Evolutionary conservation across 106 monocot species (phyloP).

Genomic region (Triglochin maritima): DNA sequence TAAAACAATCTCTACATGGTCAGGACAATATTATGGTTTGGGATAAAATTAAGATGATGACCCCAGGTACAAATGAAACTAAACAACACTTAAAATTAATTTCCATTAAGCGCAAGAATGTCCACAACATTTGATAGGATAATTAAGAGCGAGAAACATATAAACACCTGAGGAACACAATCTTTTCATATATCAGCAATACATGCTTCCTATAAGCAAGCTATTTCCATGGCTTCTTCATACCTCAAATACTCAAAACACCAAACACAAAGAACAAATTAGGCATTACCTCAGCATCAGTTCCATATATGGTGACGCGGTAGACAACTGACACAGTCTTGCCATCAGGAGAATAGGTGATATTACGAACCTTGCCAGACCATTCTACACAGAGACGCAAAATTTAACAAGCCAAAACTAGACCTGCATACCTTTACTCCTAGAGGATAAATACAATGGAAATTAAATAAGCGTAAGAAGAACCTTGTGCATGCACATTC

Average conservation of each 20-base stretch:
- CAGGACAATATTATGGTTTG: no score
- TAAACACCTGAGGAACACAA: no score
- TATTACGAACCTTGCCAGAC: constrained; percentile 87
- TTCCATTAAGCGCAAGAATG: no score
- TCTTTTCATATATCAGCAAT: no score
- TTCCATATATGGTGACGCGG: constrained; percentile 85
- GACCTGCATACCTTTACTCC: background rate
- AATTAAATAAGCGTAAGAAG: background rate
- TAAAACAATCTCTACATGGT: no score
- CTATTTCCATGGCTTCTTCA: background rate
- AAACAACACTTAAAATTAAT: no score
- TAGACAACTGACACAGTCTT: constrained; percentile 94
- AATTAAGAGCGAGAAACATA: no score
- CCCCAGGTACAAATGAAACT: no score
- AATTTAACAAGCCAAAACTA: background rate
- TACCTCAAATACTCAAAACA: background rate
- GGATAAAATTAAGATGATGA: no score
- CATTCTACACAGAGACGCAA: constrained; percentile 45
- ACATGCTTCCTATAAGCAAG: no score
- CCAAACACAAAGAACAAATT: background rate
- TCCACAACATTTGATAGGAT: no score
- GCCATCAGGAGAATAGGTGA: constrained; percentile 84
- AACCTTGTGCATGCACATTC: constrained; percentile 90
- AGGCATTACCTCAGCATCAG: constrained; percentile 85
- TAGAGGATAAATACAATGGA: background rate